Base-by-base conservation (phyloP, 2,329 filamentous ascomycete species). In the Rugonectria rugulosa region DNA sequence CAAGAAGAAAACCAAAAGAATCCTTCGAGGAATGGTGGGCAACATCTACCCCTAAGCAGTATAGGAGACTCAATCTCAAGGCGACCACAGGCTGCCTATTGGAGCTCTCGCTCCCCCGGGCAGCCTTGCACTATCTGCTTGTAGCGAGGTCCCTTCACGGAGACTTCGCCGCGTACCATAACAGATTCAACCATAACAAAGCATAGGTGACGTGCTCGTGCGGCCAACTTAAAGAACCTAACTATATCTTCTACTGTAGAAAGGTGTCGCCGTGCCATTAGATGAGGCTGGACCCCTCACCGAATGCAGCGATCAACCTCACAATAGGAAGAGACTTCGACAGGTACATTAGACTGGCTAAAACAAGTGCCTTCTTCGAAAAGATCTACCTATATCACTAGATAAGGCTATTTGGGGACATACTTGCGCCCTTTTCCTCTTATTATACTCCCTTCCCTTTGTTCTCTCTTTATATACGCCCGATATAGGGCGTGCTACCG, bases 101-200 rank as follows among this genome's bases (percentile, higher is more conserved):
- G 26, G 11, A 27, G 26, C 7, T n/a, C n/a, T n/a, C n/a, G n/a
- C n/a, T n/a, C n/a, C n/a, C n/a, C n/a, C n/a, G n/a, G n/a, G n/a
- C n/a, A n/a, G n/a, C n/a, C n/a, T n/a, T n/a, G n/a, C n/a, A n/a
- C n/a, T n/a, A n/a, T n/a, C n/a, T n/a, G n/a, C n/a, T n/a, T n/a
- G n/a, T n/a, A n/a, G n/a, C n/a, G n/a, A 34, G n/a, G n/a, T 59
- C 60, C 40, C 66, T 66, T 9, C 23, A 34, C 14, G 31, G 31
- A 14, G 31, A 34, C 31, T 34, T 34, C 26, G 31, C 14, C 14
- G 31, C 31, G n/a, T 34, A 34, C 31, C 31, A 8, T n/a, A 14
- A 34, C 6, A 11, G 31, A 15, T 14, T 34, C n/a, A 10, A 34
- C n/a, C 31, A 34, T n/a, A n/a, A 34, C 31, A n/a, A 34, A 6